Base-by-base conservation (phyloP, 768 basidiomycete genomes). In the Asterophora lycoperdoides region DNA sequence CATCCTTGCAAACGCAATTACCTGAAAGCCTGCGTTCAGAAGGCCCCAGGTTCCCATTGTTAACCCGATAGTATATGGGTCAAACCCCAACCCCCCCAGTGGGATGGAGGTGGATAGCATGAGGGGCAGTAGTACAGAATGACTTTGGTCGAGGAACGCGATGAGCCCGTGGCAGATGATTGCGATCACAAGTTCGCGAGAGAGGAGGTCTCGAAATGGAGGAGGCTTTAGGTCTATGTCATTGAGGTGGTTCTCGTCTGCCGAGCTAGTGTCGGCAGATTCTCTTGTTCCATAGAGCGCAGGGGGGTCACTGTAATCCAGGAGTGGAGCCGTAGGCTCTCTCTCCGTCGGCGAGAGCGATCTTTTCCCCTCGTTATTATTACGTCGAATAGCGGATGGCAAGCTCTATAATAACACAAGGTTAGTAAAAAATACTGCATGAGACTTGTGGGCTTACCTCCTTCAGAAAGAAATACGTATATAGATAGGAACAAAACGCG, bases 91-190 rank as follows among this genome's bases (percentile, higher is more conserved):
- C 1, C 78, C 76, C 13, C 76, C 76, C 10, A 70, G 57, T 20
- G 61, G 60, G 14, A 72, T 57, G 0, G 79, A 72, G 4, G 72
- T 70, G 29, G 73, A 63, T 47, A 69, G 69, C 56, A 79, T 73
- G 19, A 80, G 57, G 0, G 80, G 79, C 0, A 67, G 17, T 15
- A 81, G 64, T 5, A 67, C 68, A 18, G 57, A 40, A 46, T 69
- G 49, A 6, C 67, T 57, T 26, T 73, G 70, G 20, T 77, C 75
- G 8, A 74, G 55, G 17, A 81, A 68, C 7, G 67, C 65, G 8
- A 79, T 60, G 5, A 54, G 51, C 23, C 60, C 65, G 50, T 73
- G 74, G 56, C 72, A 76, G 35, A 55, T 41, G 15, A 75, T 56
- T 13, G 75, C 65, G 37, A 78, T 52, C 44, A 74, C 45, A 44